Evolutionary conservation across 2,329 filamentous ascomycete species (phyloP).

Genomic region (Nothophaeocryptopus gaeumannii): DNA sequence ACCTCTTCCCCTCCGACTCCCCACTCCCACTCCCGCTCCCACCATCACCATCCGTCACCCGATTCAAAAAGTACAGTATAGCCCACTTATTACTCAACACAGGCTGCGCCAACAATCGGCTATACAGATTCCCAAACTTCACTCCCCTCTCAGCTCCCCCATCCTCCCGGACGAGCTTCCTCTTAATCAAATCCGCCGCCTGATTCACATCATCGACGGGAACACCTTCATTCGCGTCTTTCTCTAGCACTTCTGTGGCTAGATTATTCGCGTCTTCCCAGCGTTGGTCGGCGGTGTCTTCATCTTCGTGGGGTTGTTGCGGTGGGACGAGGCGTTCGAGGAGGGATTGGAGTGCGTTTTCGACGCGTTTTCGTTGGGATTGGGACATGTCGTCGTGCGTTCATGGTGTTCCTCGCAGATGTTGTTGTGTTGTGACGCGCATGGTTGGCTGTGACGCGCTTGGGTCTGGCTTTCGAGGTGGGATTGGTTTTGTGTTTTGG

Average conservation of each 20-base stretch:
- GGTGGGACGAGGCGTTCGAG: slow-evolving; percentile 70
- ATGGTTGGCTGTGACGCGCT: too few relatives aligned
- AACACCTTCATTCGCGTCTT: slow-evolving; percentile 50
- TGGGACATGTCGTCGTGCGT: slow-evolving; percentile 5
- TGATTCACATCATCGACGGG: slow-evolving; percentile 74
- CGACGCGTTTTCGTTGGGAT: slow-evolving; percentile 58
- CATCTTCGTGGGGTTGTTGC: slow-evolving; percentile 60
- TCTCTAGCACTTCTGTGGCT: slow-evolving; percentile 48
- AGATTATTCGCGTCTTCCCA: slow-evolving; percentile 60
- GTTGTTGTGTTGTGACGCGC: neutral
- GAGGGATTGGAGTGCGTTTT: slow-evolving; percentile 74
- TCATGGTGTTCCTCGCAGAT: slow-evolving; percentile 3
- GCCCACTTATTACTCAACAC: slow-evolving; percentile 96
- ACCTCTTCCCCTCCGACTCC: slow-evolving; percentile 7
- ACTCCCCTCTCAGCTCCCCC: slow-evolving; percentile 71
- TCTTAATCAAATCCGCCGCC: slow-evolving; percentile 87
- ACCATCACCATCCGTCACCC: slow-evolving; percentile 53
- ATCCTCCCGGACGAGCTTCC: slow-evolving; percentile 76
- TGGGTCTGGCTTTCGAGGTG: neutral
- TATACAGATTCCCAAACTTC: slow-evolving; percentile 86
- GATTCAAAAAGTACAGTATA: slow-evolving; percentile 86
- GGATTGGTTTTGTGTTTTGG: neutral
- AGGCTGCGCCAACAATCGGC: slow-evolving; percentile 80
- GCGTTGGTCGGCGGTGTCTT: slow-evolving; percentile 65
- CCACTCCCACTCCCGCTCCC: neutral